phyloP scores from a whole-genome alignment of 345 rosid genomes.

The Salix brachista region DNA sequence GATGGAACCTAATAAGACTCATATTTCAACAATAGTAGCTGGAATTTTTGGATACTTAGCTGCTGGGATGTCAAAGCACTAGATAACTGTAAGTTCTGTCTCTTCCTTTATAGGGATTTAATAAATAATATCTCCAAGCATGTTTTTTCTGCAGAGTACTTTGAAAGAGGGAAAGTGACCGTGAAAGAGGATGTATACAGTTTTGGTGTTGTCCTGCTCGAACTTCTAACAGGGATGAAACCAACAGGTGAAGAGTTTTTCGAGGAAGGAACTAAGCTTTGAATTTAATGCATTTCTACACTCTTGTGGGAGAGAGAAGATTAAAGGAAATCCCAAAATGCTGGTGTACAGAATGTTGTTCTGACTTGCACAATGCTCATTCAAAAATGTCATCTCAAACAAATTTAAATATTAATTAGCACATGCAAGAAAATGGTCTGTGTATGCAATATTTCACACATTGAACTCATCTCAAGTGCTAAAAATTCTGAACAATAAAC shows the following conservation, averaged over 20 bases:
- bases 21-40: constrained; percentile 71
- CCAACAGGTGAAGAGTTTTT: constrained; percentile 75
- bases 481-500: neutral
- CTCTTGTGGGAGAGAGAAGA: neutral
- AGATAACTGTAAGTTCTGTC: neutral
- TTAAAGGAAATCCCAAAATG: neutral
- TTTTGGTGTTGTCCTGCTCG: constrained; percentile 75
- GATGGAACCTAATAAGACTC: constrained; percentile 80
- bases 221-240: constrained; percentile 71
- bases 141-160: constrained; percentile 51
- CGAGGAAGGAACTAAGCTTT: constrained; percentile 82
- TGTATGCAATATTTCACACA: neutral
- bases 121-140: neutral
- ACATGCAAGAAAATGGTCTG: neutral
- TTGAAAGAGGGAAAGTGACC: constrained; percentile 76
- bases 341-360: neutral
- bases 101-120: neutral
- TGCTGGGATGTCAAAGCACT: constrained; percentile 44
- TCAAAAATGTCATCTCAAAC: neutral
- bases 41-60: constrained; percentile 90
- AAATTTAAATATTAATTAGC: neutral
- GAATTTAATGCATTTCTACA: neutral
- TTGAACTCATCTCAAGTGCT: neutral
- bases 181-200: constrained; percentile 84
- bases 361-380: neutral